Base-by-base conservation (phyloP, 495 filamentous ascomycete species). In the Penicillium canariense region DNA sequence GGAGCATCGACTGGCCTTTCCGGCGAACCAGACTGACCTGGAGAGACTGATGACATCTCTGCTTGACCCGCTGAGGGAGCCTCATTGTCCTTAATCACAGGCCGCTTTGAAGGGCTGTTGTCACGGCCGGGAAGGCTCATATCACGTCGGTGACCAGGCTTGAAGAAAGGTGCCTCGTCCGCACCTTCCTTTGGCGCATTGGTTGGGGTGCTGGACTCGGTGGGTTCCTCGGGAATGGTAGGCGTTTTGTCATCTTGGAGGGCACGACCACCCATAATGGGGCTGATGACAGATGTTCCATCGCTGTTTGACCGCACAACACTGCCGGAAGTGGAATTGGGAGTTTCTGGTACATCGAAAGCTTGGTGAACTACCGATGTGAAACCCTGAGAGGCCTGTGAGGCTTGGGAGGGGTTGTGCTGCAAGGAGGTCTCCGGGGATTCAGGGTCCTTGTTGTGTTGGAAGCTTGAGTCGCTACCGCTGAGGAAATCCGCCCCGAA, bases 301-400 rank as follows among this genome's bases (percentile, higher is more conserved):
- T 81, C 79, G 40, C 85, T 88, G 52, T 86, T 81, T 30, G 84
- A 84, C 51, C 86, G 75, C 12, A 60, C 77, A 22, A 86, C 71
- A 43, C 68, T 79, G 38, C 66, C 75, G 47, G 68, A 57, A 30
- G 63, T 68, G 27, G 80, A 80, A 49, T 73, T 80, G 15, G 85
- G 84, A 3, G 84, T 86, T 36, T 78, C 70, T 10, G 84, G 81
- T 23, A 83, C 74, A 67, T 87, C 85, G 59, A 90, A 90, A 23
- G 86, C 86, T 60, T 87, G 81, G 58, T 88, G 71, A 9, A 90
- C 86, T 2, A 81, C 81, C 0, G 86, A 87, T n/a, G 72, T 74
- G 61, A 87, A 87, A 4, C 86, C 85, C 32, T 51, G 52, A 25
- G 57, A 60, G 20, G 46, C 36, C 25, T 57, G 49, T 12, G 55